Evolutionary conservation across 345 rosid species (phyloP).

Genomic region (Citrus maxima): DNA sequence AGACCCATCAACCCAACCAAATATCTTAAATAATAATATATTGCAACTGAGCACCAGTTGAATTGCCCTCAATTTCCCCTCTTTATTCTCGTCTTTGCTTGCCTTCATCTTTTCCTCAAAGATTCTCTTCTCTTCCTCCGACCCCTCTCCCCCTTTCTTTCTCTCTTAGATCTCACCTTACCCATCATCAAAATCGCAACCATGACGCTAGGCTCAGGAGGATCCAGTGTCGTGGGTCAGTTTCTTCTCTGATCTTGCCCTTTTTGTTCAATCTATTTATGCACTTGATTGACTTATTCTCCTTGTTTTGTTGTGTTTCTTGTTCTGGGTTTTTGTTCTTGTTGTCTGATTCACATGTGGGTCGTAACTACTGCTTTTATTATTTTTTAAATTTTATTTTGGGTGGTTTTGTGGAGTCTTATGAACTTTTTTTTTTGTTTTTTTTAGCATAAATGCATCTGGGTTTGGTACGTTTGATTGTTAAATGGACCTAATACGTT

Average conservation of each 20-base stretch:
- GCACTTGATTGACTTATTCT: background rate
- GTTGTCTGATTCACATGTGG: constrained; percentile 5
- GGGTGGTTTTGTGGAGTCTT: background rate
- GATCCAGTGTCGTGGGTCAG: constrained; percentile 85
- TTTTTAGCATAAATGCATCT: background rate
- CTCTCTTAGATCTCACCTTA: constrained; percentile 39
- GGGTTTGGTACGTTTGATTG: background rate
- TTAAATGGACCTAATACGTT: background rate
- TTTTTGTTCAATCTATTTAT: constrained; percentile 16
- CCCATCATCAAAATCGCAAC: constrained; percentile 11
- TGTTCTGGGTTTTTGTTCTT: background rate
- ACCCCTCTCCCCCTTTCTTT: background rate
- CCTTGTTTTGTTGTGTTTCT: background rate
- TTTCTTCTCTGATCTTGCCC: constrained; percentile 19
- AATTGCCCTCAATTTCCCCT: background rate
- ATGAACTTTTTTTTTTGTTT: too few relatives aligned
- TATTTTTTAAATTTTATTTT: background rate
- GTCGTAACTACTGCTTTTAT: background rate
- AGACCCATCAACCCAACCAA: background rate
- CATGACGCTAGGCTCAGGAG: constrained; percentile 90
- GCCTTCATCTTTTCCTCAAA: constrained; percentile 19
- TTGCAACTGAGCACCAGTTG: background rate
- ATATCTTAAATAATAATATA: background rate
- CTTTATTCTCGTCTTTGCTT: constrained; percentile 11
- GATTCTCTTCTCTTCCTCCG: constrained; percentile 17